Evolutionary conservation across 768 basidiomycete species (phyloP).

Genomic region (Mycena indigotica): DNA sequence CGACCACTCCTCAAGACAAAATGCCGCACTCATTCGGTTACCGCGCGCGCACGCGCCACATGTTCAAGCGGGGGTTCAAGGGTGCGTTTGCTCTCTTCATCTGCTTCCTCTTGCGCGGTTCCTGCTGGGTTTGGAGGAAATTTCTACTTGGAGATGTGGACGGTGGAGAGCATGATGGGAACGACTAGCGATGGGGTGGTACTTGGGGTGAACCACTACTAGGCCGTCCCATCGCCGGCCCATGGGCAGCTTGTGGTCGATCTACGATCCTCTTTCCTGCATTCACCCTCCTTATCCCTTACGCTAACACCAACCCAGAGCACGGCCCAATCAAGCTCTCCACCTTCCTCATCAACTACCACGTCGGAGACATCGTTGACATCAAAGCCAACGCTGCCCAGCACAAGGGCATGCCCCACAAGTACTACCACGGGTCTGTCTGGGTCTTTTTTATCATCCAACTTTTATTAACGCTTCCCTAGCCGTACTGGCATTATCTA

Average conservation of each 20-base stretch:
- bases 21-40: conserved; percentile 99
- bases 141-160: no score
- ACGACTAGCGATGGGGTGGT: no score
- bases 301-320: conserved; percentile 49
- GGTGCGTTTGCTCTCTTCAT: conserved; percentile 53
- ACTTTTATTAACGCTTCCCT: conserved; percentile 40
- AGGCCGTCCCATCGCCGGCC: no score
- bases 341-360: conserved; percentile 91
- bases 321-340: conserved; percentile 89
- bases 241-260: not conserved
- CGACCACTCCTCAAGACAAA: conserved; percentile 49
- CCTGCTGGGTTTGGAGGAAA: no score
- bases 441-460: not conserved
- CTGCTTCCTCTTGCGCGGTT: no score
- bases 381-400: conserved; percentile 99
- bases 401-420: conserved; percentile 99
- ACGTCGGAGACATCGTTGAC: conserved; percentile 97
- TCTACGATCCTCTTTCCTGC: not conserved
- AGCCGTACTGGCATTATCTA: conserved; percentile 94
- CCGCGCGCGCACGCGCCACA: conserved; percentile 99
- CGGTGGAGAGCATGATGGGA: no score
- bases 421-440: conserved; percentile 94
- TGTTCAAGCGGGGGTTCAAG: conserved; percentile 99
- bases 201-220: conserved; percentile 4
- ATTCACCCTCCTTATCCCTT: conserved; percentile 4